A percentile compares a stretch with the other conserved stretches of the same genome.
Conservation (phyloP, 2,329 filamentous ascomycete species). For the Pseudogymnoascus sp. region DNA sequence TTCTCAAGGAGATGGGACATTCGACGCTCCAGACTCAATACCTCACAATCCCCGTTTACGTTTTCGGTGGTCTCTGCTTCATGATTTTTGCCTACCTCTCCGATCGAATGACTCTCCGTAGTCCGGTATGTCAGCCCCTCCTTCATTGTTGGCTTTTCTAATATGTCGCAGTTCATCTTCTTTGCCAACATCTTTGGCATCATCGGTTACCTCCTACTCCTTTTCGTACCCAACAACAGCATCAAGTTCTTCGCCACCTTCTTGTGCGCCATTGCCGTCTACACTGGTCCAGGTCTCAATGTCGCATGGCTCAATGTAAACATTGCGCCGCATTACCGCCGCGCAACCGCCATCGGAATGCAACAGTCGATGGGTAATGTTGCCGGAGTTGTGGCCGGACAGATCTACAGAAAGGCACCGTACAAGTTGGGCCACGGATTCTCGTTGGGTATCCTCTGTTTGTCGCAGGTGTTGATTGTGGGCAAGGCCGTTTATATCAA, state of each 20-base stretch:
- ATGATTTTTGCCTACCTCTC: slow-evolving; percentile 37
- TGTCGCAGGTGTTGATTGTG: slow-evolving; percentile 27
- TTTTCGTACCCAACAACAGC: slow-evolving; percentile 39
- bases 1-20: slow-evolving; percentile 33
- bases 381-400: slow-evolving; percentile 28
- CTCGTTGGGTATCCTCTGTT: slow-evolving; percentile 14
- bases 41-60: slow-evolving; percentile 37
- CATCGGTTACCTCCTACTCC: slow-evolving; percentile 40
- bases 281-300: slow-evolving; percentile 10
- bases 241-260: slow-evolving; percentile 43
- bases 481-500: slow-evolving; percentile 36
- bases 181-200: slow-evolving; percentile 35
- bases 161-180: slow-evolving; percentile 26
- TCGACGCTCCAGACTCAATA: slow-evolving; percentile 32
- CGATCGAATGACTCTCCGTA: slow-evolving; percentile 30
- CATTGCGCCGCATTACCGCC: slow-evolving; percentile 33
- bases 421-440: slow-evolving; percentile 19
- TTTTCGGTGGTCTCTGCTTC: slow-evolving; percentile 39
- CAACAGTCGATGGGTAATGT: slow-evolving; percentile 27
- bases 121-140: not conserved
- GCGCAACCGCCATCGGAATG: slow-evolving; percentile 38
- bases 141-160: not conserved
- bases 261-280: slow-evolving; percentile 27
- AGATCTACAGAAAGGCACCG: slow-evolving; percentile 19
- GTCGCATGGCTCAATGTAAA: slow-evolving; percentile 17